These are phyloP conservation scores for Lactuca saligna DNA, from an alignment of 129 eudicot genomes.

Conservation along the genomic window DNA sequence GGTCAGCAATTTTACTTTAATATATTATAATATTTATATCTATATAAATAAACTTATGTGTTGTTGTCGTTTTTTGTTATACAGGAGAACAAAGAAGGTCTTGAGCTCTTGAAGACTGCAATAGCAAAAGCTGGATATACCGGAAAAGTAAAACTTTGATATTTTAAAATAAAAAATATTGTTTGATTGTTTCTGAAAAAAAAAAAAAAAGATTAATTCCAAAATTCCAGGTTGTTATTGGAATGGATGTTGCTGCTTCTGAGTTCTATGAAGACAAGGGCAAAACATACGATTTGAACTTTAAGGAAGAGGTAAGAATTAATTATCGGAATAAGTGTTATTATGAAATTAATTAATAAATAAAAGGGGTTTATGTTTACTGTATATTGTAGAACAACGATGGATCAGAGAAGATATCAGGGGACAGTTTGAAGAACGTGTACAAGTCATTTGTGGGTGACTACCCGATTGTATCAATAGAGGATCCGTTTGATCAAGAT, in stretches of 20 bases:
- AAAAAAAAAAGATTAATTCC: too few relatives aligned
- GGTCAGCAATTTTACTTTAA: conserved; percentile 18
- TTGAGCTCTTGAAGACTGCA: conserved; percentile 60
- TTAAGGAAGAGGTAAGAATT: conserved; percentile 50
- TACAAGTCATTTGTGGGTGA: conserved; percentile 41
- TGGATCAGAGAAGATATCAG: conserved; percentile 47
- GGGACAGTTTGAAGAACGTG: conserved; percentile 45
- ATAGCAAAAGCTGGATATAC: conserved; percentile 62
- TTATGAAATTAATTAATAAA: too few relatives aligned
- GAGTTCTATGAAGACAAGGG: conserved; percentile 50
- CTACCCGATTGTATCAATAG: conserved; percentile 44
- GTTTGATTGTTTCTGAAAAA: neutral
- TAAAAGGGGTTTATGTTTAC: too few relatives aligned
- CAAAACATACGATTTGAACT: conserved; percentile 54
- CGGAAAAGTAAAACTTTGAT: conserved; percentile 33
- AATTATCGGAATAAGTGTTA: neutral
- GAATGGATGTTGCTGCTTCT: conserved; percentile 68
- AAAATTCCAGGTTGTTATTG: conserved; percentile 46
- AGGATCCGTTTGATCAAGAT: conserved; percentile 51
- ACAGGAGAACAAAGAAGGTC: conserved; percentile 62
- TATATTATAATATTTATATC: too few relatives aligned
- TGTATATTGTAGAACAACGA: conserved; percentile 45
- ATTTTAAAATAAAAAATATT: too few relatives aligned
- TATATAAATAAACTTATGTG: too few relatives aligned
- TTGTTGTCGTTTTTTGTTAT: neutral